Conservation (phyloP, 225 moss, liverwort and hornwort genomes). For the Climacium dendroides region DNA sequence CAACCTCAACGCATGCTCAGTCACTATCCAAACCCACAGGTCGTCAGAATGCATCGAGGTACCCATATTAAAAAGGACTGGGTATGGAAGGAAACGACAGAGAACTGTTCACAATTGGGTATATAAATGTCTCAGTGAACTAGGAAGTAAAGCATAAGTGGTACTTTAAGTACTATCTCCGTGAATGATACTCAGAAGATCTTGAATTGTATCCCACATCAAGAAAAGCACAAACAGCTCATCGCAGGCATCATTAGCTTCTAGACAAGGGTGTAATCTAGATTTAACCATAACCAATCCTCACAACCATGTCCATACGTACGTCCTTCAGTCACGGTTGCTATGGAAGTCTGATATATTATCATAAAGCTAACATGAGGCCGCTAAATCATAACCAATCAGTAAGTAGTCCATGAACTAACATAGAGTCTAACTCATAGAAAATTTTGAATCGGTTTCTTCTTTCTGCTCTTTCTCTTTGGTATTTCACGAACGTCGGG, state of each 20-base stretch:
- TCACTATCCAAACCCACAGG: conserved; percentile 40
- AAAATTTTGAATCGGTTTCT: neutral
- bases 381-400: neutral
- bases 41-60: neutral
- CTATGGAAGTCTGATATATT: neutral
- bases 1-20: conserved; percentile 81
- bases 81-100: neutral
- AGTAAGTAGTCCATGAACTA: neutral
- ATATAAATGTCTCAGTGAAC: neutral
- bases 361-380: neutral
- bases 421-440: neutral
- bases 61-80: neutral
- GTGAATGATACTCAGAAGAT: neutral
- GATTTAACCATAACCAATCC: neutral
- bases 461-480: neutral
- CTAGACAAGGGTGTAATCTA: neutral
- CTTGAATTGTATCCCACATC: neutral
- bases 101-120: neutral
- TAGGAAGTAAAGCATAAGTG: neutral
- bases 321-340: neutral
- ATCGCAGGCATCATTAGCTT: neutral
- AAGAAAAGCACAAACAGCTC: neutral
- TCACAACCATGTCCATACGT: neutral
- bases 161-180: neutral
- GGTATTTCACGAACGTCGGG: neutral